Base-by-base conservation (phyloP, 2,329 filamentous ascomycete genomes). In the Exophiala alcalophila region DNA sequence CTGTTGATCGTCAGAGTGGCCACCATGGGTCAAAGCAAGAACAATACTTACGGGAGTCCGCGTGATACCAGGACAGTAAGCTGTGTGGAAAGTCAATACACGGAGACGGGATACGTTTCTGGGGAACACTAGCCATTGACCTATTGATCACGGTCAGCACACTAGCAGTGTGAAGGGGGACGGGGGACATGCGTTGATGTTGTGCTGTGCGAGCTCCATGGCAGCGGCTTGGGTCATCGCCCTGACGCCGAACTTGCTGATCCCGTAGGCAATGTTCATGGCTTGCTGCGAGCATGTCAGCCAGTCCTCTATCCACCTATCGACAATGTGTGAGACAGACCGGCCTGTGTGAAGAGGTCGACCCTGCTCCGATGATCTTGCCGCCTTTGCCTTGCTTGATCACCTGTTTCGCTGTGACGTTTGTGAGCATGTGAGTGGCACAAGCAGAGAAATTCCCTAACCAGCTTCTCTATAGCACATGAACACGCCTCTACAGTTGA, bases 211-310 rank as follows among this genome's bases (percentile, higher is more conserved):
- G 60, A 83, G 68, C 48, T 82, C 79, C 69, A 81, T 76, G 0
- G 81, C 80, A 48, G 80, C 81, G 0, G 72, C 74, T 59, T 84
- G 78, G 0, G 76, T 80, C 39, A 85, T 64, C 0, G 80, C 80
- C 4, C 81, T 70, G 1, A 84, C 78, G 0, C 81, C 81, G 64
- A 72, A 83, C 57, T 85, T 85, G 12, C 72, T 72, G 3, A 79
- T 74, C 10, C 69, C 73, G 64, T 85, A 86, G 2, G 40, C 32
- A 2, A 27, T 70, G 30, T 71, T 69, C 23, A 70, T 71, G 1
- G 2, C 29, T 7, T 12, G 31, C 66, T 63, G n/a, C 2, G 21
- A 4, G 14, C 2, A 15, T n/a, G n/a, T n/a, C n/a, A n/a, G n/a
- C n/a, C n/a, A n/a, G n/a, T n/a, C n/a, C n/a, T n/a, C n/a, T n/a